Conservation (phyloP, 2,329 filamentous ascomycete species). For the Colletotrichum agaves region DNA sequence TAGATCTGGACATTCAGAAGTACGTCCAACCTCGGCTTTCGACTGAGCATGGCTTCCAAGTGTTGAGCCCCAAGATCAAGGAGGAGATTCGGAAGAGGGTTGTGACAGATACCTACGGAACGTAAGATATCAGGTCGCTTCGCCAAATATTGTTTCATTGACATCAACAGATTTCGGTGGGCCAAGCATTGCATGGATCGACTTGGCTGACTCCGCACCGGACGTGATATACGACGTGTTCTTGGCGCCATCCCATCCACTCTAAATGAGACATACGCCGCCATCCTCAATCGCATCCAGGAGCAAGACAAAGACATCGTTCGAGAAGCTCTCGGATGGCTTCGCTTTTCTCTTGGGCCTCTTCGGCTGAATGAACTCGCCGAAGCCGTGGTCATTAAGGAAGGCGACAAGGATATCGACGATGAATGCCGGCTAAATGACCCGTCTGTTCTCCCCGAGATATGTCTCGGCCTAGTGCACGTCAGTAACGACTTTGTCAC, state of each 20-base stretch:
- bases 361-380: conserved; percentile 41
- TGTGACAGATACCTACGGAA: conserved; percentile 39
- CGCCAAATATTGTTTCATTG: not conserved
- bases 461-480: conserved; percentile 40
- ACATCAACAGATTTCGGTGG: conserved; percentile 42
- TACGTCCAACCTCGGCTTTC: conserved; percentile 40
- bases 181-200: conserved; percentile 44
- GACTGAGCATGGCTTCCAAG: conserved; percentile 38
- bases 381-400: conserved; percentile 43
- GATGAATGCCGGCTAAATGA: conserved; percentile 41
- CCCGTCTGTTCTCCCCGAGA: conserved; percentile 36
- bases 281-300: conserved; percentile 41
- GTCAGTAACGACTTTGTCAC: conserved; percentile 33
- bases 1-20: conserved; percentile 41
- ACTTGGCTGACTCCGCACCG: conserved; percentile 39
- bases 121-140: conserved; percentile 36
- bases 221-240: conserved; percentile 40
- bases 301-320: conserved; percentile 40
- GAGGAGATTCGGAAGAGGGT: conserved; percentile 40
- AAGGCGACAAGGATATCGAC: conserved; percentile 40
- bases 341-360: conserved; percentile 43
- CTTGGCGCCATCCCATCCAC: conserved; percentile 40
- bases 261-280: conserved; percentile 41
- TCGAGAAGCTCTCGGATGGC: conserved; percentile 42
- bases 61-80: conserved; percentile 39